A percentile compares a stretch with the other conserved stretches of the same genome.
Conservation (phyloP, 2,329 filamentous ascomycete species). For the Pyrenophora seminiperda region DNA sequence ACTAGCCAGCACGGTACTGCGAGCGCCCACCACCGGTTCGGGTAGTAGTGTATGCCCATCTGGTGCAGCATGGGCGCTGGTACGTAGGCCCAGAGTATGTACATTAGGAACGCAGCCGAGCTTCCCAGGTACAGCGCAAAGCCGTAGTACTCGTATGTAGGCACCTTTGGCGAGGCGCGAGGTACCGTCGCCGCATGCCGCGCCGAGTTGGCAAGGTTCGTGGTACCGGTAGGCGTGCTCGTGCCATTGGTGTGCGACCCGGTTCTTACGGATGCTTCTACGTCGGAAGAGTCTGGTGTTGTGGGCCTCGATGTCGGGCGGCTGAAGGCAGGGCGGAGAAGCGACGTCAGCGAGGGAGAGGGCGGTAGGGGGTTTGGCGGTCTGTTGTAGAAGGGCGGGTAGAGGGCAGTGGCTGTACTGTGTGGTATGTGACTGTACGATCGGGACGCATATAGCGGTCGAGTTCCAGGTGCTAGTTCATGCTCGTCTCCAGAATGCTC, state of each 20-base stretch:
- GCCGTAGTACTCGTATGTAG: slow-evolving; percentile 99
- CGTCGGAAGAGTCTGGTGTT: slow-evolving; percentile 88
- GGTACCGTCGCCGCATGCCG: slow-evolving; percentile 69
- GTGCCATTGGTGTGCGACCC: slow-evolving; percentile 24
- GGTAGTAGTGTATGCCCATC: slow-evolving; percentile 94
- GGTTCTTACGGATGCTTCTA: slow-evolving; percentile 59
- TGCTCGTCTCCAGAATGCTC: slow-evolving; percentile 17
- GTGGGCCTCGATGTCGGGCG: slow-evolving; percentile 73
- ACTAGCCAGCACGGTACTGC: slow-evolving; percentile 90
- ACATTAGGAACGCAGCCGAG: slow-evolving; percentile 76
- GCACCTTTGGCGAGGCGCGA: slow-evolving; percentile 86
- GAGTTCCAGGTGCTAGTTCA: slow-evolving; percentile 23
- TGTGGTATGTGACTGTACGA: slow-evolving; percentile 53
- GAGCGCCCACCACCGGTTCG: slow-evolving; percentile 96
- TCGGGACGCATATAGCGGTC: slow-evolving; percentile 52
- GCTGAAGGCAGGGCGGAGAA: slow-evolving; percentile 74
- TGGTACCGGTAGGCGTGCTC: slow-evolving; percentile 49
- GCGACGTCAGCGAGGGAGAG: slow-evolving; percentile 87
- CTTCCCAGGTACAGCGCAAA: slow-evolving; percentile 95
- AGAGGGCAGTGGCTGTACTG: slow-evolving; percentile 49
- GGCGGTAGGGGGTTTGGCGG: slow-evolving; percentile 94
- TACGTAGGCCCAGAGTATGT: slow-evolving; percentile 83
- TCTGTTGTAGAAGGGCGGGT: slow-evolving; percentile 94
- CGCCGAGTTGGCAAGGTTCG: slow-evolving; percentile 64
- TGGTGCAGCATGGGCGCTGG: slow-evolving; percentile 90